Evolutionary conservation across 1,139 yeast species (phyloP).

Genomic region (Yamadazyma spencermartinsiae): DNA sequence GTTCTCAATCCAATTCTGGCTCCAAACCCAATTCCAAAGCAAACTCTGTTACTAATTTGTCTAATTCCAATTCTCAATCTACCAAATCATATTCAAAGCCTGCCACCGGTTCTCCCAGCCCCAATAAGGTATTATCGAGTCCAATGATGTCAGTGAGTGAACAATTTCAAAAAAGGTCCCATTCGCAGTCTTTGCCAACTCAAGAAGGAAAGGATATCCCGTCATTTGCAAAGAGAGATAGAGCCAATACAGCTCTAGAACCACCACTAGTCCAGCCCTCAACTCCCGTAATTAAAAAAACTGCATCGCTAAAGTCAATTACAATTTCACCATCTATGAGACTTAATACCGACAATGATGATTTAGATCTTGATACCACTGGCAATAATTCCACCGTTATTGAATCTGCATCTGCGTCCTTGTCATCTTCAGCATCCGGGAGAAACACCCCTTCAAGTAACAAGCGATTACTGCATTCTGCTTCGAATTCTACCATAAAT

Average conservation of each 20-base stretch:
- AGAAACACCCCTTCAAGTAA: not conserved
- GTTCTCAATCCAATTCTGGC: not conserved
- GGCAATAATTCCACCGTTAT: constrained; percentile 2
- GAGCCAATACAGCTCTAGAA: constrained; percentile 17
- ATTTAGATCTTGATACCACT: constrained; percentile 12
- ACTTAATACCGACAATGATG: constrained; percentile 13
- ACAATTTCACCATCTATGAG: constrained; percentile 42
- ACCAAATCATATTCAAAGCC: not conserved
- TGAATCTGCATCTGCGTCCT: not conserved
- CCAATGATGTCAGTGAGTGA: constrained; percentile 35
- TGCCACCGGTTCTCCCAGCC: constrained; percentile 8
- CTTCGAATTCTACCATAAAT: constrained; percentile 1
- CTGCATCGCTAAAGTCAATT: constrained; percentile 40
- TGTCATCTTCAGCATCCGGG: constrained; percentile 5
- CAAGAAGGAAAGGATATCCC: constrained; percentile 15
- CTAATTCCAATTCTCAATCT: not conserved
- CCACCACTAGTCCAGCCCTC: constrained; percentile 14
- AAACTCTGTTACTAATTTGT: not conserved
- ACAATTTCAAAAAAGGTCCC: constrained; percentile 23
- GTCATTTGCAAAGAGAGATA: constrained; percentile 11
- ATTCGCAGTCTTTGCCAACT: constrained; percentile 38
- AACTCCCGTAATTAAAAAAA: constrained; percentile 24
- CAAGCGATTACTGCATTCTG: constrained; percentile 1
- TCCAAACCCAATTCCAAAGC: constrained; percentile 5
- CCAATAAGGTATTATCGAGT: constrained; percentile 33